Evolutionary conservation across 352 stramenopile genomes (phyloP).

Genomic region (Phytophthora uliginosa): DNA sequence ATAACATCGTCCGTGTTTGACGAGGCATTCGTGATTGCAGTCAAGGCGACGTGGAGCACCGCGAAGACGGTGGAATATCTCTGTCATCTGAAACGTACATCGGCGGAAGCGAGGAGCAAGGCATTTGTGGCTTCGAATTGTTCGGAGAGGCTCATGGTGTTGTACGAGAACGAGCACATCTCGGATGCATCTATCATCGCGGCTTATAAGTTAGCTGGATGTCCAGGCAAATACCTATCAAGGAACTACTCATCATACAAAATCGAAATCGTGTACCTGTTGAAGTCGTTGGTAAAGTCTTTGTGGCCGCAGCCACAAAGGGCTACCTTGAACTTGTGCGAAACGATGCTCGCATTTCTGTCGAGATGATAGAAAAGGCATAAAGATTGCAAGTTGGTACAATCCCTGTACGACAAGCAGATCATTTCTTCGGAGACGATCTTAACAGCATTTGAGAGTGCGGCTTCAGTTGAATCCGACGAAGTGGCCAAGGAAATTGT

Average conservation of each 20-base stretch:
- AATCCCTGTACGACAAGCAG: background rate
- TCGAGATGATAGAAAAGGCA: background rate
- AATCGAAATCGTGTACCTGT: background rate
- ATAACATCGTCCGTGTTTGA: background rate
- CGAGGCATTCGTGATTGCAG: background rate
- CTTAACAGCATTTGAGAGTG: background rate
- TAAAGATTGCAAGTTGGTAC: background rate
- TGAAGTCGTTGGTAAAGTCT: conserved; percentile 5
- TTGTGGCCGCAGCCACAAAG: background rate
- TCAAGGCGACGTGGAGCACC: background rate
- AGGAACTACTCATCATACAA: background rate
- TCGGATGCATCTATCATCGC: background rate
- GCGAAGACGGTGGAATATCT: conserved; percentile 1
- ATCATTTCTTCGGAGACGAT: background rate
- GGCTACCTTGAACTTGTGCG: background rate
- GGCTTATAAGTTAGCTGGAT: background rate
- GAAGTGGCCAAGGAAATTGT: background rate
- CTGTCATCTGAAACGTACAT: background rate
- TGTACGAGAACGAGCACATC: conserved; percentile 1
- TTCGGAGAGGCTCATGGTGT: background rate
- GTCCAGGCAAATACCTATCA: too few species aligned
- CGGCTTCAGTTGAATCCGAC: background rate
- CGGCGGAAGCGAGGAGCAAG: background rate
- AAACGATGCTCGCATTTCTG: background rate
- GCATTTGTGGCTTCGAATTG: background rate